phyloP scores from a whole-genome alignment of 441 rosid species.

The Pelargonium myrrhifolium region DNA sequence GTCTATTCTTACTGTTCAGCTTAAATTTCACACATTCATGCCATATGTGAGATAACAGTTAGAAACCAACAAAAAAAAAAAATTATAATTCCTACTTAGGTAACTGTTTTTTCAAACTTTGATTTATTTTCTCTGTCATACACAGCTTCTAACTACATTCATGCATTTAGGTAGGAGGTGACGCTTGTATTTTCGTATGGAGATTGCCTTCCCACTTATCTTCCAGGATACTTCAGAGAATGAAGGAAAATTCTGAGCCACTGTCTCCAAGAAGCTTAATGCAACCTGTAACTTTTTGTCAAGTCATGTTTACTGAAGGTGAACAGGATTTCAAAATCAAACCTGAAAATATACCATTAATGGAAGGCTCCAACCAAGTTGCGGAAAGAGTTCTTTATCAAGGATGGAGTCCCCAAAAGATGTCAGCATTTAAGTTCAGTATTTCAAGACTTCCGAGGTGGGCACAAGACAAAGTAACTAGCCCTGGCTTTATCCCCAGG shows the following conservation, averaged over 20 bases:
- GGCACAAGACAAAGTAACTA: conserved; percentile 67
- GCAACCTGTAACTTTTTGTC: conserved; percentile 34
- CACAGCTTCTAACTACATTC: conserved; percentile 17
- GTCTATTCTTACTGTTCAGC: neutral
- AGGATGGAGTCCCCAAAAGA: conserved; percentile 36
- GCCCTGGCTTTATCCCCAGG: conserved; percentile 22
- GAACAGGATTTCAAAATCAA: conserved; percentile 24
- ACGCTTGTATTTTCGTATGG: conserved; percentile 78
- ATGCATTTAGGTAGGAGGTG: conserved; percentile 58
- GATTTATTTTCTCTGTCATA: neutral
- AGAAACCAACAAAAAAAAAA: neutral
- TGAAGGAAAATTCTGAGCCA: conserved; percentile 36
- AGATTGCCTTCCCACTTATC: conserved; percentile 49
- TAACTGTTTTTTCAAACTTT: neutral
- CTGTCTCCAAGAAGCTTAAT: conserved; percentile 36
- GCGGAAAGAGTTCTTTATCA: conserved; percentile 21
- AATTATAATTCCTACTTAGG: neutral
- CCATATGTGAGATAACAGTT: neutral
- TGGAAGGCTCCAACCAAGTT: conserved; percentile 23
- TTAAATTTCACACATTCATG: neutral
- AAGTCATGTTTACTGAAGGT: conserved; percentile 29
- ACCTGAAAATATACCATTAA: conserved; percentile 21
- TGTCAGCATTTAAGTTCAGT: conserved; percentile 62
- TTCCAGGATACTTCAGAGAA: conserved; percentile 47
- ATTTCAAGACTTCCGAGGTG: conserved; percentile 79